Base-by-base conservation (phyloP, 2,329 filamentous ascomycete species). In the Pestalotiopsis sp. region DNA sequence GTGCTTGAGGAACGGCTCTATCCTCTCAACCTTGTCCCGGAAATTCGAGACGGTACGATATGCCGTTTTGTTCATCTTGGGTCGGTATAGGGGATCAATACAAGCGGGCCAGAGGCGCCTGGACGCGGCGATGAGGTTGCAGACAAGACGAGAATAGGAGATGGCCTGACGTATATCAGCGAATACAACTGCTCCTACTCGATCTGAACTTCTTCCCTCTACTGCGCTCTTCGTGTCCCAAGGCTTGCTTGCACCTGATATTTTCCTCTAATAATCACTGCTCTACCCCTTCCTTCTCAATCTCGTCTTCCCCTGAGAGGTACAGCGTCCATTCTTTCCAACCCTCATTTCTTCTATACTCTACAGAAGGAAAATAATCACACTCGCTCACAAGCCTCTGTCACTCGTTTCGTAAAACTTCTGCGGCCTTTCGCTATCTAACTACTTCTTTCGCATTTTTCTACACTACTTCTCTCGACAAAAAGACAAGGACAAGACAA, bases 311-410 rank as follows among this genome's bases (percentile, higher is more conserved):
- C 58, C 35, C 35, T 9, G 44, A 52, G 44, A 39, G 30, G 58
- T 61, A 61, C 58, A 61, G 58, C 58, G 58, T 61, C 58, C 58
- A 38, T 39, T 61, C 58, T 35, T 61, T 61, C 58, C 20, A 11
- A 17, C 22, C 44, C 30, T 35, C 17, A 20, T 39, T 61, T 30
- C 14, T 61, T 61, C 58, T 39, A 4, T 14, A n/a, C 44, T 52
- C 44, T 48, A 14, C 13, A n/a, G 13, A 17, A 52, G 44, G 44
- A 52, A 52, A 52, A 44, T 17, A 52, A 52, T n/a, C 44, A 52
- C 44, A 52, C 44, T 52, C 44, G 44, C 44, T 52, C 44, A 52
- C 44, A 52, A 52, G 20, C 17, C 14, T 26, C 22, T 7, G 56
- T 61, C 58, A 39, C 58, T 61, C 58, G 58, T 35, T 61, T 39